phyloP scores from a whole-genome alignment of 345 rosid genomes.

The Arabidopsis arenosa region DNA sequence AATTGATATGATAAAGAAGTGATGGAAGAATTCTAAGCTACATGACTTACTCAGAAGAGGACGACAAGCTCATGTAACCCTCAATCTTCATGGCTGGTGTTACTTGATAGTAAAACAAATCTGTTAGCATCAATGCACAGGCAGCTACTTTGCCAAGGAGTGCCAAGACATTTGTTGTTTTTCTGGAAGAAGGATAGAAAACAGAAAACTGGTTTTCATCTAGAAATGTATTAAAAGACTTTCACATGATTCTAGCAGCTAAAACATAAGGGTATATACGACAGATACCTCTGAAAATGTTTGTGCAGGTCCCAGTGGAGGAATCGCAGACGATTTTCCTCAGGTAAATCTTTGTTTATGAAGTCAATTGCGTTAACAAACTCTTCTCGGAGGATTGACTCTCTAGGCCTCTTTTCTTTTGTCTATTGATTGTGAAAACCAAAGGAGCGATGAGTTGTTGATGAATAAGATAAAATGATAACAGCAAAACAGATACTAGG shows the following conservation, averaged over 20 bases:
- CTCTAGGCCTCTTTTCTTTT: slow-evolving; percentile 70
- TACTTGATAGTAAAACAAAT: slow-evolving; percentile 82
- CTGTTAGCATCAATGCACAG: slow-evolving; percentile 76
- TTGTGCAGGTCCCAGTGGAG: slow-evolving; percentile 63
- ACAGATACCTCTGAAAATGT: slow-evolving; percentile 74
- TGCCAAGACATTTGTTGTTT: slow-evolving; percentile 74
- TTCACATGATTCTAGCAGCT: slow-evolving; percentile 17
- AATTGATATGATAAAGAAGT: background rate
- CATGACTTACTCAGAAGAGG: slow-evolving; percentile 66
- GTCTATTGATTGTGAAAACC: slow-evolving; percentile 38
- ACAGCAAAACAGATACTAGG: background rate
- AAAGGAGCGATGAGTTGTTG: slow-evolving; percentile 6
- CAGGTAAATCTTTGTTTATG: slow-evolving; percentile 84
- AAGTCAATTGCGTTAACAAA: slow-evolving; percentile 93
- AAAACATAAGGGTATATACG: slow-evolving; percentile 12
- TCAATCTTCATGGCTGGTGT: slow-evolving; percentile 64
- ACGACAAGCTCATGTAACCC: slow-evolving; percentile 51
- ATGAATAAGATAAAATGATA: slow-evolving; percentile 1
- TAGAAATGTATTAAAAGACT: background rate
- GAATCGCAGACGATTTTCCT: slow-evolving; percentile 71
- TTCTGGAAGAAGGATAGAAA: slow-evolving; percentile 56
- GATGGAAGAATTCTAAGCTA: slow-evolving; percentile 11
- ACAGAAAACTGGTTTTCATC: slow-evolving; percentile 19
- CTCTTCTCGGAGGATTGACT: slow-evolving; percentile 89
- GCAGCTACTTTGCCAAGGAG: slow-evolving; percentile 86